Percentiles rank a stretch among this genome's conserved stretches.
Evolutionary conservation across 768 basidiomycete genomes (phyloP).

Genomic region (Nidula microcarpa): DNA sequence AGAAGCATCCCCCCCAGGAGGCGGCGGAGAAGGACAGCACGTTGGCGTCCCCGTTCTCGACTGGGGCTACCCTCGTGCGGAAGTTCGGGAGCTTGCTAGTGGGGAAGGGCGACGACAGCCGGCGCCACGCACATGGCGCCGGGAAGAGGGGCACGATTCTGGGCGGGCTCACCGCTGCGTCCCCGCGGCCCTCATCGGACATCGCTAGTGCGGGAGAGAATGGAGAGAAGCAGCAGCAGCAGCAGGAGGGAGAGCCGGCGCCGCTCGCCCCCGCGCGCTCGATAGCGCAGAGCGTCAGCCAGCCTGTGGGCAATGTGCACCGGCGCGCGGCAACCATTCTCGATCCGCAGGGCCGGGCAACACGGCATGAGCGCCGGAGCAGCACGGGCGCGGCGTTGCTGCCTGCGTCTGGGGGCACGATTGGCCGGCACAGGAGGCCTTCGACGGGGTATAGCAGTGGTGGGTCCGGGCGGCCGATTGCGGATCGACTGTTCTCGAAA

Average conservation of each 20-base stretch:
- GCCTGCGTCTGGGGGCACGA: slow-evolving; percentile 43
- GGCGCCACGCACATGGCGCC: slow-evolving; percentile 28
- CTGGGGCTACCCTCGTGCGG: slow-evolving; percentile 71
- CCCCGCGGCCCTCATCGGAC: slow-evolving; percentile 34
- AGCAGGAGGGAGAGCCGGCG: slow-evolving; percentile 14
- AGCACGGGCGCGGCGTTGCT: slow-evolving; percentile 68
- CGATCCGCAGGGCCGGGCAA: slow-evolving; percentile 61
- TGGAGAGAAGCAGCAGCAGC: slow-evolving; percentile 15
- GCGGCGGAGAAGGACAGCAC: slow-evolving; percentile 11
- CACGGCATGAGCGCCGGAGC: slow-evolving; percentile 71
- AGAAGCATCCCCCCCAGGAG: slow-evolving; percentile 6
- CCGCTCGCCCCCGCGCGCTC: slow-evolving; percentile 18
- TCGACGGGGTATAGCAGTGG: slow-evolving; percentile 58
- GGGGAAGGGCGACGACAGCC: slow-evolving; percentile 39
- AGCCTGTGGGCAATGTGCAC: slow-evolving; percentile 58
- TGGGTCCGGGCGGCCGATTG: slow-evolving; percentile 25
- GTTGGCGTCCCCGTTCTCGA: slow-evolving; percentile 35
- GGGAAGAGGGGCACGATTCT: slow-evolving; percentile 51
- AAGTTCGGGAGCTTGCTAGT: slow-evolving; percentile 73
- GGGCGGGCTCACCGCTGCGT: slow-evolving; percentile 25
- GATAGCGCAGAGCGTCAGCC: slow-evolving; percentile 43
- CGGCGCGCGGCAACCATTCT: slow-evolving; percentile 76
- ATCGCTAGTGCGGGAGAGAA: slow-evolving; percentile 6
- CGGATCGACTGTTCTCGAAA: slow-evolving; percentile 44
- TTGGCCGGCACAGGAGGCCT: slow-evolving; percentile 67